Base-by-base conservation (phyloP, 2,329 filamentous ascomycete species). In the Fusarium sp. region DNA sequence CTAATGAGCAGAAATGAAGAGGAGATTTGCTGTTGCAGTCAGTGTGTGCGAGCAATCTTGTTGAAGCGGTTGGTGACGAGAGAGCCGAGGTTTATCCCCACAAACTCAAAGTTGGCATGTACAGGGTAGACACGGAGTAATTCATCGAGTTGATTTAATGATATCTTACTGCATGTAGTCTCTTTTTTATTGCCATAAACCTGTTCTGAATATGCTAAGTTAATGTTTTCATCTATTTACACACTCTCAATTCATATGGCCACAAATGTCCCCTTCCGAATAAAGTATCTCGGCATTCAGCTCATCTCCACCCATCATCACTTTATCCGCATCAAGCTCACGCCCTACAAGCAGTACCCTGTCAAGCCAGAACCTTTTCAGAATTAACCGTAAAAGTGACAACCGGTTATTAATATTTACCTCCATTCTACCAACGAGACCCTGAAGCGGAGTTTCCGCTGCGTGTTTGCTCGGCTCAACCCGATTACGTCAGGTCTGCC, bases 401-500 rank as follows among this genome's bases (percentile, higher is more conserved):
- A 55, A 20, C 31, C 11, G 39, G 49, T 38, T 44, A 61, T 15
- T 20, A 6, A 7, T 22, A 33, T 39, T 44, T 36, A n/a, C 15
- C 31, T 56, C 2, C 17, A 17, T 33, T 26, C 15, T 56, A 44
- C 68, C 44, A 70, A 70, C 18, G 20, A 39, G 18, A 36, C 35
- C 15, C 26, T 17, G 47, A 31, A 36, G 70, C 65, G 70, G 70
- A 73, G 70, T 41, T 49, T 44, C 62, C 47, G 49, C 54, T 47
- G 48, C 28, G 20, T 18, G 26, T 26, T 20, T 31, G 45, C 17
- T 48, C 22, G 3, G 14, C 38, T 52, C 57, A 12, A 26, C 15
- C 45, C 45, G 68, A 75, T 75, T 74, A 75, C 72, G 72, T 75
- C 72, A 75, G 64, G 47, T 31, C 26, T 69, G 57, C 72, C 72